Conservation (phyloP, 192 early-diverging fungal genomes). For the Pecoramyces ruminantium region DNA sequence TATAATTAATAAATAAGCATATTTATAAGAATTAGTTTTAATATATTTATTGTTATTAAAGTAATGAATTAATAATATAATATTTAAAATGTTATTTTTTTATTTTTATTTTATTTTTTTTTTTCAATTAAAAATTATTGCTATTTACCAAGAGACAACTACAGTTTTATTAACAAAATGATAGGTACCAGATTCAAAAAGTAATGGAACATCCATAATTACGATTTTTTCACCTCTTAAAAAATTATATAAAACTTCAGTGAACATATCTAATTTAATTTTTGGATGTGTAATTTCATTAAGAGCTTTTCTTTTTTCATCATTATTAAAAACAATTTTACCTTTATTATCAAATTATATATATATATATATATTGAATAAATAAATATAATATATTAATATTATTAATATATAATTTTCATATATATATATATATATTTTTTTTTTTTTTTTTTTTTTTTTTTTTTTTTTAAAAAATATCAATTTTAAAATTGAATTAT, state of each 20-base stretch:
- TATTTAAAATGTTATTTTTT: too few relatives aligned
- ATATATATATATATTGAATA: too few relatives aligned
- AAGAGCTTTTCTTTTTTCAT: slow-evolving; percentile 45
- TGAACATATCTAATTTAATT: slow-evolving; percentile 66
- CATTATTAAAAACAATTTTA: slow-evolving; percentile 59
- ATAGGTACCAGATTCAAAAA: slow-evolving; percentile 71
- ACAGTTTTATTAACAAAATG: slow-evolving; percentile 48
- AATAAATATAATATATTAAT: too few relatives aligned
- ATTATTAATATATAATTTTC: too few relatives aligned
- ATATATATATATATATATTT: too few relatives aligned
- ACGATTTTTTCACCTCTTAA: slow-evolving; percentile 46
- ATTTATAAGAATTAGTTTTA: not conserved
- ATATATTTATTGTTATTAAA: too few relatives aligned
- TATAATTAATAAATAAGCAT: not conserved
- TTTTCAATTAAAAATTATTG: too few relatives aligned
- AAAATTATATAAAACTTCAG: slow-evolving; percentile 46
- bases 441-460: slow-evolving; percentile 38
- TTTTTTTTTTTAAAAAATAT: slow-evolving; percentile 23
- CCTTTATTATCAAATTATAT: too few relatives aligned
- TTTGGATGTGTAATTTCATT: slow-evolving; percentile 79
- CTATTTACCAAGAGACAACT: slow-evolving; percentile 73
- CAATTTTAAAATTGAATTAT: slow-evolving; percentile 16
- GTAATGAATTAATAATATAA: too few relatives aligned
- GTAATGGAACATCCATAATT: slow-evolving; percentile 81
- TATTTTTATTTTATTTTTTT: too few relatives aligned